These are phyloP conservation scores for Bipolaris oryzae DNA, from an alignment of 2,329 filamentous ascomycete species.

Conservation along the genomic window DNA sequence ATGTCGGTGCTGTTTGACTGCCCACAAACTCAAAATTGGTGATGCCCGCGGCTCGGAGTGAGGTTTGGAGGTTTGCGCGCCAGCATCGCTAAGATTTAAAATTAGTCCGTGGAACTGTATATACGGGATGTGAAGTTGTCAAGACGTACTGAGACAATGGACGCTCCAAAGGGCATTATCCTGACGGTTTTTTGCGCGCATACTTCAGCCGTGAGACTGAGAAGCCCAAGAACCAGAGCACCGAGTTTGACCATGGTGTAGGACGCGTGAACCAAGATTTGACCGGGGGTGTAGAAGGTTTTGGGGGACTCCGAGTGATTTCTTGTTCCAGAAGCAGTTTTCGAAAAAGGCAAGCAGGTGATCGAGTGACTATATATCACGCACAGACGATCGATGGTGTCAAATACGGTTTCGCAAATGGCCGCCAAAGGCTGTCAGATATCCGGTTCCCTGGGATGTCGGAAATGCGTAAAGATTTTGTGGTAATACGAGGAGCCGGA, in stretches of 20 bases:
- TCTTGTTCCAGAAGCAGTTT: neutral
- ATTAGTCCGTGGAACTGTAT: constrained; percentile 12
- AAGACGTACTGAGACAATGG: constrained; percentile 39
- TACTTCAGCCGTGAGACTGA: constrained; percentile 25
- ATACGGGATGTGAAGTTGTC: neutral
- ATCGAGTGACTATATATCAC: neutral
- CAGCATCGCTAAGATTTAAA: constrained; percentile 39
- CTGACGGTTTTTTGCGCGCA: constrained; percentile 34
- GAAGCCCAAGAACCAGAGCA: constrained; percentile 28
- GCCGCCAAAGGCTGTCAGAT: neutral
- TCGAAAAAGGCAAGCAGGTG: neutral
- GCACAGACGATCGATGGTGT: neutral
- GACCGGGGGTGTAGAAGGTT: neutral
- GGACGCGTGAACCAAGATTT: neutral
- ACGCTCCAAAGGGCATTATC: constrained; percentile 47
- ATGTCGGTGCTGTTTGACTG: constrained; percentile 36
- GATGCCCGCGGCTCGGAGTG: constrained; percentile 30
- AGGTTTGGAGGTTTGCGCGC: constrained; percentile 43
- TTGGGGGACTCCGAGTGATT: neutral
- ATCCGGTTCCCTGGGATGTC: neutral
- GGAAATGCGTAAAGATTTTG: neutral
- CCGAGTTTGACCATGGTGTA: constrained; percentile 32
- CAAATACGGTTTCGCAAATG: neutral
- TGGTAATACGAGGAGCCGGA: neutral
- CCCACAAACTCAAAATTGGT: constrained; percentile 47